These are phyloP conservation scores for Xylaria cubensis DNA, from an alignment of 495 filamentous ascomycete species.

Conservation along the genomic window DNA sequence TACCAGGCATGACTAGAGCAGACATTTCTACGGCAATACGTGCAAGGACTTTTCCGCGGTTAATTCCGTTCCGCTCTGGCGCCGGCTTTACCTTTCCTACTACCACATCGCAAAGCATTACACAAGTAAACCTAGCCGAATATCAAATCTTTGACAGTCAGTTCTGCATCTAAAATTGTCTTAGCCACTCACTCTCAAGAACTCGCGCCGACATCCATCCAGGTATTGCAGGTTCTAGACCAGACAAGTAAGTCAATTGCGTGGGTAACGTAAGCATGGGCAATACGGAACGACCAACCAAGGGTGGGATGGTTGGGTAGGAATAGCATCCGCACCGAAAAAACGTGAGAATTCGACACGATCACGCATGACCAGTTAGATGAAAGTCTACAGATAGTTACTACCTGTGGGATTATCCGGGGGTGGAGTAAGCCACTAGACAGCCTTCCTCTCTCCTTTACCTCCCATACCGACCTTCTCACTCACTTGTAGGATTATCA, in stretches of 20 bases:
- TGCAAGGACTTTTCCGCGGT: no score
- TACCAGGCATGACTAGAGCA: background rate
- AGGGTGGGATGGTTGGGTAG: background rate
- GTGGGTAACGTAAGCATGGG: background rate
- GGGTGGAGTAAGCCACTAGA: background rate
- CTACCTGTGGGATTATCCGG: background rate
- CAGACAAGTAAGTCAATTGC: background rate
- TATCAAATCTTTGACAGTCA: background rate
- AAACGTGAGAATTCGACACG: background rate
- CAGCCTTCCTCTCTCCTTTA: background rate
- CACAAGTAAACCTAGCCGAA: no score
- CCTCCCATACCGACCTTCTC: background rate
- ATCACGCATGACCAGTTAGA: background rate
- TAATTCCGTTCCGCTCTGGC: no score
- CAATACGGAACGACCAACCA: background rate
- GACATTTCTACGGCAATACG: no score
- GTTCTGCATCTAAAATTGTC: background rate
- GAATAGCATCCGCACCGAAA: background rate
- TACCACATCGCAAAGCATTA: no score
- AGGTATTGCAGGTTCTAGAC: background rate
- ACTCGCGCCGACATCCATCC: background rate
- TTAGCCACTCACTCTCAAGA: background rate
- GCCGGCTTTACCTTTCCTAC: no score
- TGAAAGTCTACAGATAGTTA: background rate
- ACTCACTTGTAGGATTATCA: no score